Percentiles rank a stretch among this genome's conserved stretches.
Evolutionary conservation across 2,329 filamentous ascomycete species (phyloP).

Genomic region (Aspergillus uvarum): DNA sequence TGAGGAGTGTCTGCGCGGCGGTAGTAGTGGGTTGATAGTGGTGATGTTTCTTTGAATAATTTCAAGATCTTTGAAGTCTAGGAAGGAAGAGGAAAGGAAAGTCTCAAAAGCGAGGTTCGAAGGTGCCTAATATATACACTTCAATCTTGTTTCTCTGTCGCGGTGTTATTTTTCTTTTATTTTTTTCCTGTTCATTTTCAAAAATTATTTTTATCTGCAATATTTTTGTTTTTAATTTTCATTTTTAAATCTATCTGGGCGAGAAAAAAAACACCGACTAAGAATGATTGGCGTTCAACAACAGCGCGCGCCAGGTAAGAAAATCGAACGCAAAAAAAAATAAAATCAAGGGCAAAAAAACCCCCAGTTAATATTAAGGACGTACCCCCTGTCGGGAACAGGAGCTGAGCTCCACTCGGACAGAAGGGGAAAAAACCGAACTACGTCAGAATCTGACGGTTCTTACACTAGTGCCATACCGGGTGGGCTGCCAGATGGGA

Average conservation of each 20-base stretch:
- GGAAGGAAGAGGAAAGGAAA: constrained; percentile 7
- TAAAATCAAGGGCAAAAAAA: constrained; percentile 9
- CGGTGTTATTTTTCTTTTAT: constrained; percentile 9
- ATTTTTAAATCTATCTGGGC: neutral
- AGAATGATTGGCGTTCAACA: constrained; percentile 11
- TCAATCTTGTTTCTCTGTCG: neutral
- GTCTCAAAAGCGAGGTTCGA: constrained; percentile 15
- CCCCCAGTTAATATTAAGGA: constrained; percentile 8
- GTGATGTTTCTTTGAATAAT: neutral
- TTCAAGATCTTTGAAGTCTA: constrained; percentile 8
- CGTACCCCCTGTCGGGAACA: constrained; percentile 20
- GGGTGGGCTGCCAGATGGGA: constrained; percentile 17
- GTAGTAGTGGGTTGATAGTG: constrained; percentile 6
- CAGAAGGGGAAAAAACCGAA: constrained; percentile 16
- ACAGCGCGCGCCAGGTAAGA: constrained; percentile 10
- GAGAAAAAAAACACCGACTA: constrained; percentile 8
- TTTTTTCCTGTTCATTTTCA: constrained; percentile 13
- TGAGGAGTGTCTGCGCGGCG: neutral
- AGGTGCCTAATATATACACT: constrained; percentile 22
- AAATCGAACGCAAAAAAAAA: constrained; percentile 7
- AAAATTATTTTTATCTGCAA: constrained; percentile 6
- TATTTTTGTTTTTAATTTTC: constrained; percentile 3
- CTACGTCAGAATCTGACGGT: constrained; percentile 21
- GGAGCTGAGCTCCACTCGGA: constrained; percentile 22
- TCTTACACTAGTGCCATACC: constrained; percentile 16